These are phyloP conservation scores for Cucurbita moschata DNA, from an alignment of 306 rosid species.

Conservation along the genomic window DNA sequence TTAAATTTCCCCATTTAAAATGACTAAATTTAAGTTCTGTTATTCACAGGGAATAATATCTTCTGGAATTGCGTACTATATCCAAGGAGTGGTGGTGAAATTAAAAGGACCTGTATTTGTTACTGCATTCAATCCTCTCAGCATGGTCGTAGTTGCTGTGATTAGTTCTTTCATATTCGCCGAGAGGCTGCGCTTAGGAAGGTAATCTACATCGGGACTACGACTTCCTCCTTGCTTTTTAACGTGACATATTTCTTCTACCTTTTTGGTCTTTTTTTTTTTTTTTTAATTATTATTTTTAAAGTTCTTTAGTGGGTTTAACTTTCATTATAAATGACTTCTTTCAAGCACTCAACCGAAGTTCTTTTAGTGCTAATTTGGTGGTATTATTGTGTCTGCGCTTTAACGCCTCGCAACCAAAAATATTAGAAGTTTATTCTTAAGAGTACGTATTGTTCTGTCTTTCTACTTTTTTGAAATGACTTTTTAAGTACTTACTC, in stretches of 20 bases:
- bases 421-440: no score
- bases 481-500: no score
- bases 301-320: neutral
- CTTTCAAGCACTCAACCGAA: neutral
- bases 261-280: neutral
- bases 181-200: conserved; percentile 59
- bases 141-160: conserved; percentile 78
- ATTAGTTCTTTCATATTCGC: conserved; percentile 61
- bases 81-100: conserved; percentile 75
- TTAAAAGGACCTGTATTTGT: conserved; percentile 82
- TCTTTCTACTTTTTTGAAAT: no score
- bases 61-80: conserved; percentile 57
- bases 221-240: no score
- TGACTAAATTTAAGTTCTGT: neutral
- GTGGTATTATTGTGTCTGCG: neutral
- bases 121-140: conserved; percentile 84
- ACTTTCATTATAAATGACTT: neutral
- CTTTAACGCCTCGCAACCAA: no score
- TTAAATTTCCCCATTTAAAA: no score
- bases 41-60: conserved; percentile 50
- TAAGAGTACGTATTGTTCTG: no score
- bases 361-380: neutral
- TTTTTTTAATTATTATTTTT: no score
- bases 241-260: neutral
- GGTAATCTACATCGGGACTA: conserved; percentile 9